Conservation (phyloP, 495 filamentous ascomycete genomes). For the Penicillium turbatum region DNA sequence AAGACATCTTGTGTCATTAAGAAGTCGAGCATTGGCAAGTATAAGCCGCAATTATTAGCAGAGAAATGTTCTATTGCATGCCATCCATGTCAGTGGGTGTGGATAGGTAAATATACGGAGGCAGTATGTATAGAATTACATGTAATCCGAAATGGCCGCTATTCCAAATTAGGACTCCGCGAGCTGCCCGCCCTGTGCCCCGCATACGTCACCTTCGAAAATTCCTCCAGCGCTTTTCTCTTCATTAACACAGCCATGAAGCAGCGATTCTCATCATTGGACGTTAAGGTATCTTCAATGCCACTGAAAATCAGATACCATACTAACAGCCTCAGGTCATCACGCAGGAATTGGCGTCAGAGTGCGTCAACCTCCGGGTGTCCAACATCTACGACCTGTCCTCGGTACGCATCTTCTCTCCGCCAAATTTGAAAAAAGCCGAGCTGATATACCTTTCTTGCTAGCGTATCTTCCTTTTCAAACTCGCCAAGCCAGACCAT, state of each 20-base stretch:
- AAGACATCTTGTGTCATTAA: no score
- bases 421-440: background rate
- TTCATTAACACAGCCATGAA: constrained; percentile 61
- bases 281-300: constrained; percentile 62
- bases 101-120: no score
- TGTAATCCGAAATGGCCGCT: constrained; percentile 1
- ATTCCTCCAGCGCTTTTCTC: constrained; percentile 22
- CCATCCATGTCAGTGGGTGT: no score
- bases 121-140: background rate
- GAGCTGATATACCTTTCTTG: no score
- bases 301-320: background rate
- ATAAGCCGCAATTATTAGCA: background rate
- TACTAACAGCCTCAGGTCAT: constrained; percentile 60
- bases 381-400: constrained; percentile 95
- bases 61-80: no score
- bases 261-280: constrained; percentile 91
- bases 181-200: constrained; percentile 17
- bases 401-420: constrained; percentile 47
- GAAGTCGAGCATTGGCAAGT: background rate
- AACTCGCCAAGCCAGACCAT: constrained; percentile 78
- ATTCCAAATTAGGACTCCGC: constrained; percentile 7
- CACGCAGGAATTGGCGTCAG: constrained; percentile 78
- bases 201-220: constrained; percentile 49
- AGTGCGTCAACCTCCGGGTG: constrained; percentile 71
- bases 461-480: constrained; percentile 88